phyloP scores from a whole-genome alignment of 352 stramenopile genomes.

The Salisapilia sapeloensis region DNA sequence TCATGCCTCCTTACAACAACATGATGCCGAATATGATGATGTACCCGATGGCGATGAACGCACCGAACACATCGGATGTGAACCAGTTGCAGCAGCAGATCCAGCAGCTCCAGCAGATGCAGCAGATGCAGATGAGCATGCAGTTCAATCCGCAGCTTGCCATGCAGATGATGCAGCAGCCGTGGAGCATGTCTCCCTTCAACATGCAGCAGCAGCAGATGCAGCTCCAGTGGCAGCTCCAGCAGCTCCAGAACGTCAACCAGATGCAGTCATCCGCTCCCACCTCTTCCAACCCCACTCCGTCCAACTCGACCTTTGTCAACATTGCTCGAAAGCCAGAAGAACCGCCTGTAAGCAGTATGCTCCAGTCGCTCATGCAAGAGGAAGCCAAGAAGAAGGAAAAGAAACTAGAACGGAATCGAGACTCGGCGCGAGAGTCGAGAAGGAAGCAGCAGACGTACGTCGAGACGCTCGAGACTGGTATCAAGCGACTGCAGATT shows the following conservation, averaged over 20 bases:
- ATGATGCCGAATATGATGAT: no score
- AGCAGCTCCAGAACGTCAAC: slow-evolving; percentile 4
- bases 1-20: no score
- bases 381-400: slow-evolving; percentile 82
- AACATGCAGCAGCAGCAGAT: slow-evolving; percentile 16
- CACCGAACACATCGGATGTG: not conserved
- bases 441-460: slow-evolving; percentile 80
- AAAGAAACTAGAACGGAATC: slow-evolving; percentile 80
- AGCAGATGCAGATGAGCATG: slow-evolving; percentile 7
- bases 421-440: slow-evolving; percentile 68
- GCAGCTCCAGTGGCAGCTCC: slow-evolving; percentile 8
- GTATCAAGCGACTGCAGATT: slow-evolving; percentile 76
- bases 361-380: slow-evolving; percentile 76
- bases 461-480: slow-evolving; percentile 71
- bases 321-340: slow-evolving; percentile 69
- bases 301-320: slow-evolving; percentile 32
- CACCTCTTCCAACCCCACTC: slow-evolving; percentile 2
- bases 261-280: slow-evolving; percentile 2
- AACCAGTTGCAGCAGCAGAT: not conserved
- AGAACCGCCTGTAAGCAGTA: slow-evolving; percentile 64
- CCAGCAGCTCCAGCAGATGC: slow-evolving; percentile 5
- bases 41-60: not conserved
- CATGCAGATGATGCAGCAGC: slow-evolving; percentile 3
- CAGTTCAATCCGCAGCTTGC: slow-evolving; percentile 5
- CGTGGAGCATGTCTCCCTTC: slow-evolving; percentile 4